phyloP scores from a whole-genome alignment of 2,329 filamentous ascomycete genomes.

The Rutstroemia sp. region DNA sequence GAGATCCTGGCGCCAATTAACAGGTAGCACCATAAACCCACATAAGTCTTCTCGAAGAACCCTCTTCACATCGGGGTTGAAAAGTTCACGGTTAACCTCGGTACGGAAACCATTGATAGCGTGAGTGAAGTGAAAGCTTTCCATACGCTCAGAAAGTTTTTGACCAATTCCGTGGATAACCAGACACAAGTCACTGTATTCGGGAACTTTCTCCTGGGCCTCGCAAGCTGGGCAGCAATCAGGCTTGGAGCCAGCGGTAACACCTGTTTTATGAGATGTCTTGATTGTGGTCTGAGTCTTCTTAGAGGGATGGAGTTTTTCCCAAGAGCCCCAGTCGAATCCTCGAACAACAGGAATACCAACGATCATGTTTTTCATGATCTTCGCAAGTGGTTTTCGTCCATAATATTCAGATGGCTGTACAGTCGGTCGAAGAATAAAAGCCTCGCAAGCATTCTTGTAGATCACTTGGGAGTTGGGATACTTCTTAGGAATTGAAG shows the following conservation, averaged over 20 bases:
- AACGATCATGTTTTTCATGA: conserved; percentile 68
- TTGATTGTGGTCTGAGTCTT: conserved; percentile 28
- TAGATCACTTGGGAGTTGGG: conserved; percentile 79
- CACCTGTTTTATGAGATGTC: conserved; percentile 21
- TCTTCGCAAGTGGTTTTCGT: conserved; percentile 72
- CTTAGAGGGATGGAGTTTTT: conserved; percentile 50
- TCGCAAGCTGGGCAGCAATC: conserved; percentile 49
- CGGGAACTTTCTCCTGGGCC: conserved; percentile 54
- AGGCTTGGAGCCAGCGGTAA: conserved; percentile 12
- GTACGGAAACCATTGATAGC: conserved; percentile 86
- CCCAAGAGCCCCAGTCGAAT: conserved; percentile 74
- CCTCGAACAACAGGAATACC: conserved; percentile 85
- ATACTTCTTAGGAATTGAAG: conserved; percentile 46
- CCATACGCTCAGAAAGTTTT: conserved; percentile 87
- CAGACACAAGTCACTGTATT: conserved; percentile 79
- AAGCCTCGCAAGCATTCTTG: conserved; percentile 68
- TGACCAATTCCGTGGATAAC: conserved; percentile 96
- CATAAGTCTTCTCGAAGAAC: conserved; percentile 72
- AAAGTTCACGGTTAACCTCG: conserved; percentile 77
- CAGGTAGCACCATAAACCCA: conserved; percentile 85
- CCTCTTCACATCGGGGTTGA: conserved; percentile 63
- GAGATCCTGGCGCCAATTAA: conserved; percentile 89
- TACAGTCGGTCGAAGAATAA: conserved; percentile 77
- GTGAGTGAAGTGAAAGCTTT: conserved; percentile 96
- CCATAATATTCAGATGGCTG: conserved; percentile 81